Conservation (phyloP, 2,329 filamentous ascomycete genomes). For the Keithomyces neogunnii region DNA sequence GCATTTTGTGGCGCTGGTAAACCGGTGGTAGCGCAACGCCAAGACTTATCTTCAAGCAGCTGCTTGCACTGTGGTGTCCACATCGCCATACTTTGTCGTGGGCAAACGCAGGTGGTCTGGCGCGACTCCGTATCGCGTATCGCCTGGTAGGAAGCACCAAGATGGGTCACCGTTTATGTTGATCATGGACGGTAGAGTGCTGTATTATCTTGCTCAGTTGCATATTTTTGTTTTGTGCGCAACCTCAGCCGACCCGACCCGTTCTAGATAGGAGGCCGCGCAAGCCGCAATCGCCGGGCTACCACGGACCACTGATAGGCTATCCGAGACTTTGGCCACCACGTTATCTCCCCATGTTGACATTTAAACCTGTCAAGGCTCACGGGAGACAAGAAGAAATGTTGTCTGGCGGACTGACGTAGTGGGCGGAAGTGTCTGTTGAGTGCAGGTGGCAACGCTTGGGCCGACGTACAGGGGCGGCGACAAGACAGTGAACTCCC, state of each 20-base stretch:
- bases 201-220: no score
- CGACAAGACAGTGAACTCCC: neutral
- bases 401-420: neutral
- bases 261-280: neutral
- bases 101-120: no score
- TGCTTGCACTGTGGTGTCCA: constrained; percentile 2
- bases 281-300: no score
- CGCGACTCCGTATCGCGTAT: no score
- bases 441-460: neutral
- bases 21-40: constrained; percentile 5
- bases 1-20: constrained; percentile 1
- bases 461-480: neutral
- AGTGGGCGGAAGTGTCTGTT: neutral
- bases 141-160: no score
- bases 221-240: no score
- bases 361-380: no score
- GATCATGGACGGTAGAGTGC: no score
- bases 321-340: neutral
- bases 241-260: neutral
- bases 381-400: neutral
- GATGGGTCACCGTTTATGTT: no score
- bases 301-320: no score
- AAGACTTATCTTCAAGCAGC: constrained; percentile 1
- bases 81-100: neutral
- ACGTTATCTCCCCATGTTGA: no score